Percentiles rank a stretch among this genome's conserved stretches.
Evolutionary conservation across 352 stramenopile species (phyloP).

Genomic region (Pilasporangium apinafurcum): DNA sequence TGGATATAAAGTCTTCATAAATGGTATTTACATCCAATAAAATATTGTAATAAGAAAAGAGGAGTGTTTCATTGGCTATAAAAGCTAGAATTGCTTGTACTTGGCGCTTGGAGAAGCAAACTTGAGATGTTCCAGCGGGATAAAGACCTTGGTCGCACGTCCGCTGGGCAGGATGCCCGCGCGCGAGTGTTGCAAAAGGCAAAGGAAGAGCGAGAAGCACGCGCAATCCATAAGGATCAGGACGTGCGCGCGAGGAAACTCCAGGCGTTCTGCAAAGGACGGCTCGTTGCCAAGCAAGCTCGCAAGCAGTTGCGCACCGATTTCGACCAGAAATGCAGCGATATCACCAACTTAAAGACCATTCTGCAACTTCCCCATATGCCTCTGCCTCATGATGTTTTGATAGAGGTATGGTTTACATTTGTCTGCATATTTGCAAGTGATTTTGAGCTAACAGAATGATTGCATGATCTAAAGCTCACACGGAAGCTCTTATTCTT

Average conservation of each 20-base stretch:
- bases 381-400: constrained; percentile 38
- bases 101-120: too few species aligned
- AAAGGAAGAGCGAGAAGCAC: constrained; percentile 32
- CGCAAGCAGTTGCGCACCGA: constrained; percentile 13
- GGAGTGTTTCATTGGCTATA: too few species aligned
- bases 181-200: constrained; percentile 48
- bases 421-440: background rate
- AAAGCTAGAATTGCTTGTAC: too few species aligned
- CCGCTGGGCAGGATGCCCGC: constrained; percentile 20
- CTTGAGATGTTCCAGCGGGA: constrained; percentile 53
- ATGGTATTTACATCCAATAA: too few species aligned
- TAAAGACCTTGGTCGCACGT: constrained; percentile 26
- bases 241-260: constrained; percentile 22
- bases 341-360: constrained; percentile 44
- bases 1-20: too few species aligned
- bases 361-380: constrained; percentile 46
- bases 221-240: constrained; percentile 27
- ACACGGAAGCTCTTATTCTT: constrained; percentile 36
- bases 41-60: too few species aligned
- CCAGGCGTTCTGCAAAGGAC: constrained; percentile 37
- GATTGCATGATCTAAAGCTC: constrained; percentile 14
- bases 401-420: constrained; percentile 10
- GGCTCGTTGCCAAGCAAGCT: constrained; percentile 12
- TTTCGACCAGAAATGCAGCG: constrained; percentile 47
- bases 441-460: constrained; percentile 2